These are phyloP conservation scores for Aspergillus haitiensis DNA, from an alignment of 495 filamentous ascomycete genomes.

Conservation along the genomic window DNA sequence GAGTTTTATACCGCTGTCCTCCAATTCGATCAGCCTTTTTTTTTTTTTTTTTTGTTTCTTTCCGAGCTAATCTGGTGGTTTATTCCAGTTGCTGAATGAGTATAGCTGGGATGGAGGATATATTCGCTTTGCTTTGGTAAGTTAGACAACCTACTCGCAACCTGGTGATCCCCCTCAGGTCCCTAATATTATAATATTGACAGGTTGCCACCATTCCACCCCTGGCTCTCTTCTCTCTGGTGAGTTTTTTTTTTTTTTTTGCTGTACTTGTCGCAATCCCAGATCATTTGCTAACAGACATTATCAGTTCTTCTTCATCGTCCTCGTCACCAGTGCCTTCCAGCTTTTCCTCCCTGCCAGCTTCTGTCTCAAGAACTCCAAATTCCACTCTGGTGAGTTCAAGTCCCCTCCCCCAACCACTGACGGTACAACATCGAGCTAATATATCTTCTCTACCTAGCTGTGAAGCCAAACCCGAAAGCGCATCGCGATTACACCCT, in stretches of 20 bases:
- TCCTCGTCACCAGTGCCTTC: slow-evolving; percentile 8
- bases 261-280: background rate
- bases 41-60: too few species aligned
- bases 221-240: slow-evolving; percentile 1
- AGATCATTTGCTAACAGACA: background rate
- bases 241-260: background rate
- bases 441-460: too few species aligned
- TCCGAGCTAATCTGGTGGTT: background rate
- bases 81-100: slow-evolving; percentile 2
- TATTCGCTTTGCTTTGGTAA: slow-evolving; percentile 4
- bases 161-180: too few species aligned
- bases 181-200: too few species aligned
- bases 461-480: slow-evolving; percentile 7
- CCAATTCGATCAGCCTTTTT: too few species aligned
- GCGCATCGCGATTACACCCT: slow-evolving; percentile 6
- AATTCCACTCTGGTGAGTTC: slow-evolving; percentile 3
- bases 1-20: background rate
- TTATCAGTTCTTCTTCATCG: slow-evolving; percentile 15
- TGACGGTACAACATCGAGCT: too few species aligned
- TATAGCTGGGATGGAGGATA: slow-evolving; percentile 9
- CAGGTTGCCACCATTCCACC: slow-evolving; percentile 3
- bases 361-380: slow-evolving; percentile 11
- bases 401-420: background rate
- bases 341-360: slow-evolving; percentile 6
- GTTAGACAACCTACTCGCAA: background rate